A percentile compares a stretch with the other conserved stretches of the same genome.
Conservation (phyloP, 306 rosid species). For the Dalbergia cultrata region DNA sequence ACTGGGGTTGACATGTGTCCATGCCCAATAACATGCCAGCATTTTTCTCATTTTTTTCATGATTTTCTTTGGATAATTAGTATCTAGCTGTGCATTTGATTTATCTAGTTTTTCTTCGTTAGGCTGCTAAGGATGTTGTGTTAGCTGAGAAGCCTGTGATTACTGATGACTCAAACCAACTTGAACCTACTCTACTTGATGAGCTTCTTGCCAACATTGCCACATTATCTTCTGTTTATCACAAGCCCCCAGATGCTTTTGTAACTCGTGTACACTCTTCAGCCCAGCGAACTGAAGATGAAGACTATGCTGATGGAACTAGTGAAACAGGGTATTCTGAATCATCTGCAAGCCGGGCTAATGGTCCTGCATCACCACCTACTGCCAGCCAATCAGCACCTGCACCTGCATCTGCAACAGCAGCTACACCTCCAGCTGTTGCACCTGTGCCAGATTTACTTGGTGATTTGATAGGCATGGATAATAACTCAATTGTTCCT, state of each 20-base stretch:
- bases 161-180: constrained; percentile 92
- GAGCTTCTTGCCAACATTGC: constrained; percentile 98
- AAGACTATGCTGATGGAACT: constrained; percentile 81
- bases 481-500: constrained; percentile 79
- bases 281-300: constrained; percentile 81
- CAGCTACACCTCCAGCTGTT: constrained; percentile 63
- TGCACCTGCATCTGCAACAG: constrained; percentile 55
- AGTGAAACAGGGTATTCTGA: constrained; percentile 82
- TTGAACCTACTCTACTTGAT: constrained; percentile 91
- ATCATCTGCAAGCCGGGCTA: constrained; percentile 65
- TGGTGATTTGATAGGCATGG: constrained; percentile 91
- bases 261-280: constrained; percentile 78
- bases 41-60: no score
- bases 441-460: constrained; percentile 92
- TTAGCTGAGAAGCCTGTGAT: constrained; percentile 98
- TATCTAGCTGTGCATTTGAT: constrained; percentile 45
- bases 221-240: constrained; percentile 96
- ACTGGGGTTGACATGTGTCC: constrained; percentile 16
- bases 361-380: constrained; percentile 71
- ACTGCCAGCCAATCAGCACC: constrained; percentile 63
- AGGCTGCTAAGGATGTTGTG: constrained; percentile 99
- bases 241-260: constrained; percentile 96
- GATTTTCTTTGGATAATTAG: not conserved
- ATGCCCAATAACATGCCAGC: constrained; percentile 24
- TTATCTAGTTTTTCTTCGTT: constrained; percentile 50